Evolutionary conservation across 78 protist genomes (phyloP).

Genomic region (Reticulomyxa filosa): DNA sequence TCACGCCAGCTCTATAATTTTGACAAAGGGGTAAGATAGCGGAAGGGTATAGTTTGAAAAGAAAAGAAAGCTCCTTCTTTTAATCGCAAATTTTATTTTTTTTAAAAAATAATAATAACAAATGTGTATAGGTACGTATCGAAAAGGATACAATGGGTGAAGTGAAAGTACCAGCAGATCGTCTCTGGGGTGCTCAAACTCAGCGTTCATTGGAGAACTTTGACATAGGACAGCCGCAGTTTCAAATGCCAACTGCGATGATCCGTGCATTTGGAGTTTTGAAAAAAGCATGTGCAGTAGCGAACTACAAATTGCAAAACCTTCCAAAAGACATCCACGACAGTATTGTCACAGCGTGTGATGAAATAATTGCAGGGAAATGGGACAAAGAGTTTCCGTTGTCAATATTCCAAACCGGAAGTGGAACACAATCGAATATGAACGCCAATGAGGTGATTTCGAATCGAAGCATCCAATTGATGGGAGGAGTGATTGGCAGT

Average conservation of each 20-base stretch:
- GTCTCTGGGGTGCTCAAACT: constrained; percentile 25
- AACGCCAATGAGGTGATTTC: constrained; percentile 66
- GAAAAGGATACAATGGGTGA: constrained; percentile 18
- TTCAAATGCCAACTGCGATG: constrained; percentile 41
- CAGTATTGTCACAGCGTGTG: constrained; percentile 43
- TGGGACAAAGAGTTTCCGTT: constrained; percentile 74
- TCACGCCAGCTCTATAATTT: too few relatives aligned
- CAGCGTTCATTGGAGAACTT: constrained; percentile 35
- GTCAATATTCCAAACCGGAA: constrained; percentile 73
- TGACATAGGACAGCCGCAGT: constrained; percentile 40
- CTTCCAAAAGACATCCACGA: constrained; percentile 31
- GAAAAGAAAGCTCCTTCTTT: too few relatives aligned
- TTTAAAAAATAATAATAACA: too few relatives aligned
- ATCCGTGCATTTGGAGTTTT: constrained; percentile 60
- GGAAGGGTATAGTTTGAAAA: too few relatives aligned
- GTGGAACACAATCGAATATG: constrained; percentile 88
- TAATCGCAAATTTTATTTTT: too few relatives aligned
- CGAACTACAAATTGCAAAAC: constrained; percentile 26
- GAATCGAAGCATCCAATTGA: constrained; percentile 50
- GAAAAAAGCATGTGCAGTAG: constrained; percentile 62
- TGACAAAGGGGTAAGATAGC: too few relatives aligned
- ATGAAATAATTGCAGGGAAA: constrained; percentile 48
- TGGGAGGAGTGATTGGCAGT: constrained; percentile 56
- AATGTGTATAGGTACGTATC: too few relatives aligned
- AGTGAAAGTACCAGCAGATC: constrained; percentile 1